Conservation (phyloP, 1,284 basidiomycete genomes). For the Exobasidium rhododendri region DNA sequence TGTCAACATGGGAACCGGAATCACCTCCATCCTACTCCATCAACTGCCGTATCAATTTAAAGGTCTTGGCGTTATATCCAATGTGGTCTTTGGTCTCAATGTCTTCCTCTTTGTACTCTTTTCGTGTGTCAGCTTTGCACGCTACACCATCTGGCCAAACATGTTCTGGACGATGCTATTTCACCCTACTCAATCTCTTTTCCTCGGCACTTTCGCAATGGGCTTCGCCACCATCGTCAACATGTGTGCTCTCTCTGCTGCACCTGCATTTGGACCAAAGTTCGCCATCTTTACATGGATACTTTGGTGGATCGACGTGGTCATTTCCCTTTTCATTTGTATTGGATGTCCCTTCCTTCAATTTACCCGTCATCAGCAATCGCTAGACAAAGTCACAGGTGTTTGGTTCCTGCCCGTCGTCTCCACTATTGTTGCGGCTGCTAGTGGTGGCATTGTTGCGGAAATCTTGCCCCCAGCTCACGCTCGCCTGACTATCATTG, state of each 20-base stretch:
- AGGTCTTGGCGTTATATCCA: conserved; percentile 55
- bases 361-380: conserved; percentile 66
- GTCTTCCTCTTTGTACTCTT: conserved; percentile 66
- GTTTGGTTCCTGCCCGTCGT: conserved; percentile 66
- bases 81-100: conserved; percentile 67
- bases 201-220: conserved; percentile 70
- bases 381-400: conserved; percentile 56
- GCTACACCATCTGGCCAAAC: conserved; percentile 64
- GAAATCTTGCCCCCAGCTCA: conserved; percentile 59
- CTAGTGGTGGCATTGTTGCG: conserved; percentile 66
- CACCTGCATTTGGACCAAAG: conserved; percentile 58
- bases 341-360: conserved; percentile 68
- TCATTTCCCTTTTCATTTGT: conserved; percentile 63
- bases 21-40: conserved; percentile 57
- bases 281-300: conserved; percentile 67
- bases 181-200: conserved; percentile 68
- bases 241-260: conserved; percentile 59
- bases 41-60: conserved; percentile 57
- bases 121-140: conserved; percentile 53
- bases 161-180: conserved; percentile 62
- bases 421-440: conserved; percentile 67
- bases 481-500: conserved; percentile 61
- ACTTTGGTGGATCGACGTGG: conserved; percentile 71
- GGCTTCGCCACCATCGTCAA: conserved; percentile 66
- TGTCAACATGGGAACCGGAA: conserved; percentile 58